Evolutionary conservation across 257 asterid genomes (phyloP).

Genomic region (Rauvolfia tetraphylla): DNA sequence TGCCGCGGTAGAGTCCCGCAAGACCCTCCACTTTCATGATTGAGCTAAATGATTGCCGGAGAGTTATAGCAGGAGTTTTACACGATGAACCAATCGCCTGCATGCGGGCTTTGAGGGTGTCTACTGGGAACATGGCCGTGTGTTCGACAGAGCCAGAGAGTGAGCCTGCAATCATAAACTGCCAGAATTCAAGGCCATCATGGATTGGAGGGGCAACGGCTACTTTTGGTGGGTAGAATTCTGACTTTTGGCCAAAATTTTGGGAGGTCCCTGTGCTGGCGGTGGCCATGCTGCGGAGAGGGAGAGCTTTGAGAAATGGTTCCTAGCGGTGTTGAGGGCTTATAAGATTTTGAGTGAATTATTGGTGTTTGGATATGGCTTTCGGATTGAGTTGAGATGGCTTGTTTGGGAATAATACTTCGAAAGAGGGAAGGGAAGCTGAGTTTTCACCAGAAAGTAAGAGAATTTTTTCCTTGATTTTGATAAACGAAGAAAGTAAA

Average conservation of each 20-base stretch:
- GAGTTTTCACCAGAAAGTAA: no score
- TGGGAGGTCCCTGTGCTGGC: conserved; percentile 6
- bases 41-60: conserved; percentile 42
- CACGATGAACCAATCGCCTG: conserved; percentile 44
- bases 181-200: conserved; percentile 59
- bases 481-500: no score
- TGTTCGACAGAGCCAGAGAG: conserved; percentile 61
- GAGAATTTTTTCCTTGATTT: no score
- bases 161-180: conserved; percentile 65
- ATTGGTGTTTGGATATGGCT: neutral
- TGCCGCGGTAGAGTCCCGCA: conserved; percentile 46
- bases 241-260: conserved; percentile 8
- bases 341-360: conserved; percentile 24
- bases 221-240: conserved; percentile 14
- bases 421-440: neutral
- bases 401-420: neutral
- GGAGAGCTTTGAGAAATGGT: conserved; percentile 15
- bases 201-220: conserved; percentile 26
- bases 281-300: conserved; percentile 26
- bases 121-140: conserved; percentile 68
- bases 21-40: conserved; percentile 44
- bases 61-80: conserved; percentile 29
- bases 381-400: conserved; percentile 4
- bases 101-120: conserved; percentile 65
- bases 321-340: conserved; percentile 1